Conservation (phyloP, 2,329 filamentous ascomycete species). For the Alternaria sp. region DNA sequence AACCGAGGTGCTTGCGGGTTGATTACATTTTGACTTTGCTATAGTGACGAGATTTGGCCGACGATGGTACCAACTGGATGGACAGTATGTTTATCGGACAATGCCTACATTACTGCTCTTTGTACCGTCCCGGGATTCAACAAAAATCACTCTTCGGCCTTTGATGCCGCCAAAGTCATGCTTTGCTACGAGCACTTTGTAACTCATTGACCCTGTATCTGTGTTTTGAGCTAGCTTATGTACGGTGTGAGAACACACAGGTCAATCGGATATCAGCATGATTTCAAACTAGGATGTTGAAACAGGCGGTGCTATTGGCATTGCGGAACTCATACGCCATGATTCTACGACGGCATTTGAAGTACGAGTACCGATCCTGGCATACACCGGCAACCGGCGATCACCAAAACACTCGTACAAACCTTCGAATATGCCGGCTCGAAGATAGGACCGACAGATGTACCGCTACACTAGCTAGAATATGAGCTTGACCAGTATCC, state of each 20-base stretch:
- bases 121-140: not conserved
- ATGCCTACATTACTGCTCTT: not conserved
- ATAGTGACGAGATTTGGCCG: not conserved
- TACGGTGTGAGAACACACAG: not conserved
- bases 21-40: not conserved
- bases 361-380: not conserved
- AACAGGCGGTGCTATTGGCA: not conserved
- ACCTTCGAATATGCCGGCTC: not conserved
- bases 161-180: not conserved
- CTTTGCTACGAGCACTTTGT: not conserved
- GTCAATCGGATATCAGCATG: not conserved
- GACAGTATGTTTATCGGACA: not conserved
- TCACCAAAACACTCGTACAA: not conserved
- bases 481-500: not conserved
- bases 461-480: not conserved
- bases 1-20: not conserved
- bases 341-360: not conserved
- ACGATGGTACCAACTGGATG: not conserved
- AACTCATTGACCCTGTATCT: not conserved
- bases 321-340: not conserved
- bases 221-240: not conserved
- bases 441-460: not conserved
- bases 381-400: not conserved
- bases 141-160: not conserved
- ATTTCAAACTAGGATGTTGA: not conserved